Conservation (phyloP, 2,329 filamentous ascomycete genomes). For the Coniochaeta pulveracea region DNA sequence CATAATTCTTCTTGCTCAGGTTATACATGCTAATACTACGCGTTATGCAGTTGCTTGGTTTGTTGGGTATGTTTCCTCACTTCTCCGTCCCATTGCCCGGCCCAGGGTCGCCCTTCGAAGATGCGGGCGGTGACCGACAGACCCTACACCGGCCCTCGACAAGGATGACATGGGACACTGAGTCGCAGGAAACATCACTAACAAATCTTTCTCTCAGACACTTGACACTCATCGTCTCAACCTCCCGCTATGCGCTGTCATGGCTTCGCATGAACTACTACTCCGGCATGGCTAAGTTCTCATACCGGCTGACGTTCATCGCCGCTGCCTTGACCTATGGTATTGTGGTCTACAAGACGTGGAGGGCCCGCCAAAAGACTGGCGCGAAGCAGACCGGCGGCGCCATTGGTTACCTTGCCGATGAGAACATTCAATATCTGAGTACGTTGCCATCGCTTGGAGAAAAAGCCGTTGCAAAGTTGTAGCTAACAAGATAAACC, state of each 20-base stretch:
- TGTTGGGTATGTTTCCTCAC: conserved; percentile 54
- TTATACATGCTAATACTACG: conserved; percentile 22
- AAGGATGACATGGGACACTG: conserved; percentile 4
- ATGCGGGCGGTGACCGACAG: no score
- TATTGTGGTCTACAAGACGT: conserved; percentile 97
- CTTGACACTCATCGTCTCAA: conserved; percentile 71
- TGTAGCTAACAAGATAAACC: conserved; percentile 12
- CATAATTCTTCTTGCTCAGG: conserved; percentile 9
- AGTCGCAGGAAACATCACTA: conserved; percentile 8
- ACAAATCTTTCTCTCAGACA: conserved; percentile 45
- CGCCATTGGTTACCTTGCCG: conserved; percentile 55
- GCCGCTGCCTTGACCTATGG: conserved; percentile 88
- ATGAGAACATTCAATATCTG: conserved; percentile 98
- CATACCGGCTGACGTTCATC: conserved; percentile 84
- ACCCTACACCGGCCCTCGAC: no score
- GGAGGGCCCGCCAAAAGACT: conserved; percentile 71
- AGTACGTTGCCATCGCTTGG: conserved; percentile 45
- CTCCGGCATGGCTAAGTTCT: conserved; percentile 63
- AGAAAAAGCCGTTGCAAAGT: not conserved
- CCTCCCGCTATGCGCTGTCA: conserved; percentile 72
- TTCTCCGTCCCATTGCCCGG: conserved; percentile 7
- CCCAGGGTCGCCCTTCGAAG: not conserved
- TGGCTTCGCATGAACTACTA: conserved; percentile 85
- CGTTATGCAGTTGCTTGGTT: conserved; percentile 59
- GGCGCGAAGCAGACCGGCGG: conserved; percentile 51